A percentile compares a stretch with the other conserved stretches of the same genome.
These are phyloP conservation scores for Flaveria ramosissima DNA, from an alignment of 129 eudicot species.

Conservation along the genomic window DNA sequence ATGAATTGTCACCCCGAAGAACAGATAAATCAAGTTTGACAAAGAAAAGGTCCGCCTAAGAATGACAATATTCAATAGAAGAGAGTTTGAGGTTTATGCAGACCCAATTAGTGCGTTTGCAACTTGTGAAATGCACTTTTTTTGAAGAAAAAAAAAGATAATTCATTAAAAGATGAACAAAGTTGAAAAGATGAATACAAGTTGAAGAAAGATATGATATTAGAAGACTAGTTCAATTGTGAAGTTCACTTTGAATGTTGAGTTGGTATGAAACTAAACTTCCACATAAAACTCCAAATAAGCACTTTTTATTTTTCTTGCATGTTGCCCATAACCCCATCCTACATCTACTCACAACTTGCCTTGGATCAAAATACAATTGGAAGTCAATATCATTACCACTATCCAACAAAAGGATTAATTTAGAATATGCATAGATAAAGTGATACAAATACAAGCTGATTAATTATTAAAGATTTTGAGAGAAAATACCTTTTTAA, in stretches of 20 bases:
- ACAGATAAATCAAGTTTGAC: neutral
- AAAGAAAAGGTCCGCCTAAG: neutral
- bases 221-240: conserved; percentile 3
- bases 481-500: no score
- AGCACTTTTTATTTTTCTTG: conserved; percentile 10
- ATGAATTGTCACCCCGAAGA: neutral
- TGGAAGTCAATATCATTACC: neutral
- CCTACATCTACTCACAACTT: conserved; percentile 15
- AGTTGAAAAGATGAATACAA: neutral
- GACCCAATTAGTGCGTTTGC: neutral
- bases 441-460: neutral
- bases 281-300: conserved; percentile 24
- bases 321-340: conserved; percentile 11
- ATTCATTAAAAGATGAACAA: neutral
- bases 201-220: neutral
- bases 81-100: neutral
- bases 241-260: conserved; percentile 17
- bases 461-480: no score
- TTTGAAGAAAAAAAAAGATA: neutral
- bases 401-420: neutral
- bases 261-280: conserved; percentile 24
- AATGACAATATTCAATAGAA: neutral
- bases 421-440: neutral
- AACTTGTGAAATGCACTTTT: neutral
- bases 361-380: neutral